phyloP scores from a whole-genome alignment of 2,329 filamentous ascomycete genomes.

The Zymoseptoria pseudotritici region DNA sequence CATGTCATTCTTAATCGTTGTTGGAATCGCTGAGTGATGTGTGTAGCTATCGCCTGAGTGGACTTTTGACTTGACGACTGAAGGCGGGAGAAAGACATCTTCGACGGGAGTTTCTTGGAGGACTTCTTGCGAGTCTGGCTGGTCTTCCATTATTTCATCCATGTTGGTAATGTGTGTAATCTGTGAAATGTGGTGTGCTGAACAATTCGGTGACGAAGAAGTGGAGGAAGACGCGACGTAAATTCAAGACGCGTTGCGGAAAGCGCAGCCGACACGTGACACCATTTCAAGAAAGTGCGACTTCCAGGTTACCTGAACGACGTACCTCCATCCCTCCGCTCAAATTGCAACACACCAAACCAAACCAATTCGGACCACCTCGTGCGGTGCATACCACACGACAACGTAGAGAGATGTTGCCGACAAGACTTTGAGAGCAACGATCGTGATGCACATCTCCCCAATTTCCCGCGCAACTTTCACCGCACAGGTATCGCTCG shows the following conservation, averaged over 20 bases:
- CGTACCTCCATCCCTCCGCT: too few species aligned
- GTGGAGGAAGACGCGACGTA: not conserved
- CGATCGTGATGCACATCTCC: too few species aligned
- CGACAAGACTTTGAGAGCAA: too few species aligned
- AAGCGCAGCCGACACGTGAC: not conserved
- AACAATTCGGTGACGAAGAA: not conserved
- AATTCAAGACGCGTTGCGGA: not conserved
- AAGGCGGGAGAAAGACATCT: constrained; percentile 42
- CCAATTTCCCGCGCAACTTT: too few species aligned
- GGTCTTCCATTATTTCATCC: constrained; percentile 25
- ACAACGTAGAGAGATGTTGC: too few species aligned
- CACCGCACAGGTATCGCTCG: too few species aligned
- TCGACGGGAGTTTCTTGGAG: constrained; percentile 27
- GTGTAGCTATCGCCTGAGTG: constrained; percentile 41
- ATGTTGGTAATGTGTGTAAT: constrained; percentile 16
- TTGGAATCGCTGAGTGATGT: constrained; percentile 40
- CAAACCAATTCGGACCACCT: too few species aligned
- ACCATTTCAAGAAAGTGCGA: too few species aligned
- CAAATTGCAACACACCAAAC: too few species aligned
- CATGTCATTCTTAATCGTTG: constrained; percentile 34
- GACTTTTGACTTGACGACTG: constrained; percentile 34
- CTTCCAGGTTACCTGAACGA: too few species aligned
- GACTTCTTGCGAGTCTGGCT: constrained; percentile 25
- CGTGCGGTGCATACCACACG: too few species aligned
- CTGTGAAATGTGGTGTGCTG: not conserved